Conservation (phyloP, 2,329 filamentous ascomycete genomes). For the Penicillium occitanis region DNA sequence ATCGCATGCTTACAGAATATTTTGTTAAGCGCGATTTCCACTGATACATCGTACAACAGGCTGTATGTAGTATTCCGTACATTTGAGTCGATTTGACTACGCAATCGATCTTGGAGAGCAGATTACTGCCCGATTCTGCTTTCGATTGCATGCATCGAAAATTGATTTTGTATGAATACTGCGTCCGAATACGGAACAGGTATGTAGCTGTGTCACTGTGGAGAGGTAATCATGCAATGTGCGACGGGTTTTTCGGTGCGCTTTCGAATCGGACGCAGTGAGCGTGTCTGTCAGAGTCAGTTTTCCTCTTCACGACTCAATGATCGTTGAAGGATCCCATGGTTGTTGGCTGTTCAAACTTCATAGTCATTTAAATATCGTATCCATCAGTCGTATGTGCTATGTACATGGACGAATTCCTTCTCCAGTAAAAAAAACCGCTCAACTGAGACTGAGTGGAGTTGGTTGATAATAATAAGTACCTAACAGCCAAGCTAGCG, state of each 20-base stretch:
- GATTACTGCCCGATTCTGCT: conserved; percentile 1
- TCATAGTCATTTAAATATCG: not conserved
- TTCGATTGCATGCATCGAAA: not conserved
- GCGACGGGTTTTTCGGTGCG: conserved; percentile 17
- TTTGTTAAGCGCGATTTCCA: conserved; percentile 2
- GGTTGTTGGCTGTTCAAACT: not conserved
- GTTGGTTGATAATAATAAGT: not conserved
- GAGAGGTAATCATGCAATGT: conserved; percentile 10
- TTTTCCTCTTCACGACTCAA: not conserved
- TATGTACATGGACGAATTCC: not conserved
- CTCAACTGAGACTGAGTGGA: conserved; percentile 1
- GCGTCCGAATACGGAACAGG: not conserved
- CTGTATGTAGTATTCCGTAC: too few relatives aligned
- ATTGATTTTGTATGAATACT: not conserved
- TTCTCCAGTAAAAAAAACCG: not conserved
- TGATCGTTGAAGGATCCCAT: not conserved
- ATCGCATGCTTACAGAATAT: not conserved
- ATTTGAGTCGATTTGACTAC: not conserved
- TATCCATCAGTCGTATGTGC: not conserved
- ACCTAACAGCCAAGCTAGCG: conserved; percentile 6
- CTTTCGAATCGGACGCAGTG: not conserved
- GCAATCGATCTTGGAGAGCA: not conserved
- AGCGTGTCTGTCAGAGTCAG: not conserved
- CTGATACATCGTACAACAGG: not conserved
- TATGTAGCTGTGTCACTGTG: not conserved